A percentile compares a stretch with the other conserved stretches of the same genome.
Evolutionary conservation across 164 flowering plant species (phyloP).

Genomic region (Akebia trifoliata): DNA sequence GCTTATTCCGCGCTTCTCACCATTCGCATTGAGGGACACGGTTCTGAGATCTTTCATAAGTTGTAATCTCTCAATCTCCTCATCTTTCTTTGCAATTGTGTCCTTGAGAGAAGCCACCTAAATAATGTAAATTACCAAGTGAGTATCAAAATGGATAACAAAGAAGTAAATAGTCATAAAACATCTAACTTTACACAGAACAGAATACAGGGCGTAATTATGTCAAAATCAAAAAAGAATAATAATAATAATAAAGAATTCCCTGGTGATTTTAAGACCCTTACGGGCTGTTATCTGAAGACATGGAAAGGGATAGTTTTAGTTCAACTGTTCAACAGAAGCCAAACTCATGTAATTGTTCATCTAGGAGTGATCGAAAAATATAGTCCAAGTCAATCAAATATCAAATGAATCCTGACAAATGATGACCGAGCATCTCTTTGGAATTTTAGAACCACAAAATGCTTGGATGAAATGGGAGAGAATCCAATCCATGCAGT

Average conservation of each 20-base stretch:
- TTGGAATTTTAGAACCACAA: background rate
- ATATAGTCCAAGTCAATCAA: background rate
- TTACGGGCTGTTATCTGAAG: background rate
- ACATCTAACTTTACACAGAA: background rate
- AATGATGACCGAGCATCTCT: background rate
- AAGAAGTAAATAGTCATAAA: background rate
- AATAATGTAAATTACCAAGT: too few relatives aligned
- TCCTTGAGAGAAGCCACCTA: conserved; percentile 87
- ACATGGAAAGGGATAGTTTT: too few relatives aligned
- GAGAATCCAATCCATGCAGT: background rate
- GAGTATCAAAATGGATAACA: background rate
- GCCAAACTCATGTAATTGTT: background rate
- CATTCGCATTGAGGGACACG: conserved; percentile 22
- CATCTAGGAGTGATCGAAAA: background rate
- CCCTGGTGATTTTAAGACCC: background rate
- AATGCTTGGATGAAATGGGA: background rate
- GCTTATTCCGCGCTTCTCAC: conserved; percentile 32
- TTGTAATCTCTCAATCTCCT: conserved; percentile 76
- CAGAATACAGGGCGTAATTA: too few relatives aligned
- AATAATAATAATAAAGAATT: too few relatives aligned
- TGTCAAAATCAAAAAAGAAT: too few relatives aligned
- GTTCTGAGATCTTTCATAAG: conserved; percentile 48
- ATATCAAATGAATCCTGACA: background rate
- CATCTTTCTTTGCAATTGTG: conserved; percentile 72
- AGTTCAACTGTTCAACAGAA: background rate